Evolutionary conservation across 2,329 filamentous ascomycete genomes (phyloP).

Genomic region (Stagonosporopsis cucurbitacearum): DNA sequence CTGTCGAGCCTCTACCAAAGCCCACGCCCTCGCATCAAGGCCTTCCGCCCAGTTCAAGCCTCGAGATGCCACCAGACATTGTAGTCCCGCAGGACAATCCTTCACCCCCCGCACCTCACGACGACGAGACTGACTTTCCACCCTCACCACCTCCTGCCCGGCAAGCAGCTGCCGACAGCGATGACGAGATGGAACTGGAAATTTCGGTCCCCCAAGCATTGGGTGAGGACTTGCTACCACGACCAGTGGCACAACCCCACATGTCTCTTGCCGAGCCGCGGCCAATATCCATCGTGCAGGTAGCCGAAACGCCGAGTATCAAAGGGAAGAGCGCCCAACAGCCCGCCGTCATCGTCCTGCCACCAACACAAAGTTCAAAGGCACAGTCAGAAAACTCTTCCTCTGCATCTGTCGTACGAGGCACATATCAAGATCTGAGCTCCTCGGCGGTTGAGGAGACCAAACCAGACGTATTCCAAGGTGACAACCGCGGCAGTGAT

Average conservation of each 20-base stretch:
- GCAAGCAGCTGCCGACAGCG: slow-evolving; percentile 18
- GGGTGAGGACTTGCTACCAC: slow-evolving; percentile 28
- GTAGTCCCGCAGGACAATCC: not conserved
- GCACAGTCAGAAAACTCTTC: slow-evolving; percentile 26
- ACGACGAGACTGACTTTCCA: slow-evolving; percentile 13
- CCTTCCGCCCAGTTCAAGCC: slow-evolving; percentile 44
- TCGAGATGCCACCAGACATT: slow-evolving; percentile 13
- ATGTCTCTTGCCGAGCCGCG: not conserved
- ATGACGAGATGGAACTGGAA: slow-evolving; percentile 43
- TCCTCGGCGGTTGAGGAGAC: slow-evolving; percentile 9
- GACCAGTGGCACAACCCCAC: not conserved
- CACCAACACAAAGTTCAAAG: slow-evolving; percentile 21
- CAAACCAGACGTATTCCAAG: not conserved
- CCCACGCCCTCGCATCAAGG: slow-evolving; percentile 6
- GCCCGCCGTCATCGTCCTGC: not conserved
- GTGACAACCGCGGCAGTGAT: not conserved
- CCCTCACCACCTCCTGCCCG: slow-evolving; percentile 29
- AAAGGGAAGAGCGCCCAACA: slow-evolving; percentile 25
- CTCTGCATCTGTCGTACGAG: slow-evolving; percentile 34
- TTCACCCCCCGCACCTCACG: slow-evolving; percentile 19
- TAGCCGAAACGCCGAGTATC: slow-evolving; percentile 39
- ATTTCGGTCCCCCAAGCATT: slow-evolving; percentile 36
- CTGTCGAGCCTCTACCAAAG: slow-evolving; percentile 26
- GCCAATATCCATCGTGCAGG: slow-evolving; percentile 28
- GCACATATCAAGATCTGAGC: slow-evolving; percentile 30